These are phyloP conservation scores for Gnomoniopsis smithogilvyi DNA, from an alignment of 2,329 filamentous ascomycete species.

Conservation along the genomic window DNA sequence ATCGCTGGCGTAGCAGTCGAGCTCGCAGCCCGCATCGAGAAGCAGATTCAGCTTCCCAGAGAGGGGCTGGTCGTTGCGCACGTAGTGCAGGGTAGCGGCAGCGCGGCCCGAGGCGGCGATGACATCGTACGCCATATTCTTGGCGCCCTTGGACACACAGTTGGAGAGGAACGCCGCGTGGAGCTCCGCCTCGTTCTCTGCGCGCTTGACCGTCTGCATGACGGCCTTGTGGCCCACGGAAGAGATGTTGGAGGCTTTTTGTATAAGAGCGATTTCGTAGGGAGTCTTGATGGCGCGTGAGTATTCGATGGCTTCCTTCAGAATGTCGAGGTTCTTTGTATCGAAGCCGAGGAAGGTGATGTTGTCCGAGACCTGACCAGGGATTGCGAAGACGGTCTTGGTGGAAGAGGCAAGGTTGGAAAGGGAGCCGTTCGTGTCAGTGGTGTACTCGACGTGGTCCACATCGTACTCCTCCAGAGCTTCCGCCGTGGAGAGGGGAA, in stretches of 20 bases:
- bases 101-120: conserved; percentile 80
- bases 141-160: conserved; percentile 72
- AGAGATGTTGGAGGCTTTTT: conserved; percentile 68
- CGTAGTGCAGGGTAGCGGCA: conserved; percentile 84
- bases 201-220: conserved; percentile 57
- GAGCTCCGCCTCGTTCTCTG: conserved; percentile 76
- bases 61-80: conserved; percentile 71
- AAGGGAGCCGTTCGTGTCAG: conserved; percentile 73
- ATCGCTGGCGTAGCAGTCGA: conserved; percentile 64
- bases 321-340: conserved; percentile 53
- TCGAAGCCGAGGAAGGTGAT: conserved; percentile 70
- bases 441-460: conserved; percentile 70
- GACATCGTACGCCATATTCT: conserved; percentile 81
- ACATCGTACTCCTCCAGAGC: conserved; percentile 76
- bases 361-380: conserved; percentile 69
- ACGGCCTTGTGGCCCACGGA: conserved; percentile 64
- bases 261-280: conserved; percentile 70
- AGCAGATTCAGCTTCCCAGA: conserved; percentile 73
- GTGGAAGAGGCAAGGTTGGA: conserved; percentile 45
- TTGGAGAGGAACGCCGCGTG: conserved; percentile 76
- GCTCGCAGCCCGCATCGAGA: conserved; percentile 80
- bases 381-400: conserved; percentile 68
- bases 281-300: conserved; percentile 70
- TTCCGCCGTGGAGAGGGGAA: conserved; percentile 74
- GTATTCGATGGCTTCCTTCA: conserved; percentile 65